Percentiles rank a stretch among this genome's conserved stretches.
Conservation (phyloP, 768 basidiomycete genomes). For the Pleurotus giganteus region DNA sequence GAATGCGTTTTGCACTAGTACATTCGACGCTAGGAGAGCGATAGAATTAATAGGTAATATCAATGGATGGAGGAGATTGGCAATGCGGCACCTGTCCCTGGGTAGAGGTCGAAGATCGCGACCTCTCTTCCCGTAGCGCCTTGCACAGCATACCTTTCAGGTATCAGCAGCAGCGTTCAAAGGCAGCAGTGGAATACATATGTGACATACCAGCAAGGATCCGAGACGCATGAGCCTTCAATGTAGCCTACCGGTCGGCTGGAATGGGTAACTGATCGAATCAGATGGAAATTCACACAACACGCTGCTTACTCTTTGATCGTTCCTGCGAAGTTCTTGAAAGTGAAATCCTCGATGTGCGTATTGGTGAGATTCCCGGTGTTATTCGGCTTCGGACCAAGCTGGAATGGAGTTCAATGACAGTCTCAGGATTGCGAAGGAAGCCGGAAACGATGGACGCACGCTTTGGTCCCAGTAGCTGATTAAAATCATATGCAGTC, state of each 20-base stretch:
- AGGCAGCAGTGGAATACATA: neutral
- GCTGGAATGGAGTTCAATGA: conserved; percentile 12
- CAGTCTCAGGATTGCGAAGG: neutral
- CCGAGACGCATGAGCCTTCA: conserved; percentile 56
- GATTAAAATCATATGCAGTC: neutral
- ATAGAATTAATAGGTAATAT: neutral
- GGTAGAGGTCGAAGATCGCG: conserved; percentile 56
- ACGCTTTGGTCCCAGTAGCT: conserved; percentile 67
- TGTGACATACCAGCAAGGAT: conserved; percentile 51
- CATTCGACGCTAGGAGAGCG: conserved; percentile 38
- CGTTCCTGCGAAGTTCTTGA: conserved; percentile 51
- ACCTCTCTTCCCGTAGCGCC: conserved; percentile 60
- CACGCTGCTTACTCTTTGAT: conserved; percentile 52
- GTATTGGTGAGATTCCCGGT: conserved; percentile 46
- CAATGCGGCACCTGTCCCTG: conserved; percentile 43
- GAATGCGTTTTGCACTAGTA: conserved; percentile 47
- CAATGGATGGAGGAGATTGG: neutral
- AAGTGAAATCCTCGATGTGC: conserved; percentile 51
- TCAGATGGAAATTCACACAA: no score
- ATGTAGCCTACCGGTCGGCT: conserved; percentile 32
- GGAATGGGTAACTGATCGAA: neutral
- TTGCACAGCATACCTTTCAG: conserved; percentile 40
- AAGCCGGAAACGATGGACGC: conserved; percentile 14
- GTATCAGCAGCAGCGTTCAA: neutral
- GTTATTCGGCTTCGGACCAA: conserved; percentile 43